Percentiles rank a stretch among this genome's conserved stretches.
Conservation (phyloP, 192 early-diverging fungal genomes). For the Coemansia furcata region DNA sequence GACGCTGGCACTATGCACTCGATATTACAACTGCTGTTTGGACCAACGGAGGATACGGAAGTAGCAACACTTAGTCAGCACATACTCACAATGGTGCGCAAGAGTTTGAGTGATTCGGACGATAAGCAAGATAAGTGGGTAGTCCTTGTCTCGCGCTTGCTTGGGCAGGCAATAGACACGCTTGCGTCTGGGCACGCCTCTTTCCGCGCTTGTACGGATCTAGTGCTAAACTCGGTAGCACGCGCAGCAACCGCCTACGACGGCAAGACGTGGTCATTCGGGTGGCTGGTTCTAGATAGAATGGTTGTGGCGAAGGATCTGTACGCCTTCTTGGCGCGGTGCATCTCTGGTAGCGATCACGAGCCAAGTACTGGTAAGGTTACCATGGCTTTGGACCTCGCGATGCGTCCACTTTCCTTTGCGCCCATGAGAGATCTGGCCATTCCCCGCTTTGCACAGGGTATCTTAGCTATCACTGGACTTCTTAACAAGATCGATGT, state of each 20-base stretch:
- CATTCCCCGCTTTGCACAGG: slow-evolving; percentile 21
- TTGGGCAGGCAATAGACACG: slow-evolving; percentile 17
- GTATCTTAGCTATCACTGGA: slow-evolving; percentile 38
- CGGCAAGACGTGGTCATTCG: background rate
- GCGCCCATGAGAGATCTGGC: slow-evolving; percentile 13
- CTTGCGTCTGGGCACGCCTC: background rate
- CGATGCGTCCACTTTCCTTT: slow-evolving; percentile 13
- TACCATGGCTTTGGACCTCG: background rate
- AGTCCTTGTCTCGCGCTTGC: slow-evolving; percentile 12
- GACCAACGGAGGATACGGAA: background rate
- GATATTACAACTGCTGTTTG: slow-evolving; percentile 29
- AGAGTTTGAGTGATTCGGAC: background rate
- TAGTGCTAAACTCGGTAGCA: slow-evolving; percentile 3
- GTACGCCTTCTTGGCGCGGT: slow-evolving; percentile 31
- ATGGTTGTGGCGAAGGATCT: slow-evolving; percentile 17
- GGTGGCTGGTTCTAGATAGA: slow-evolving; percentile 6
- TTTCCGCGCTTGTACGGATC: background rate
- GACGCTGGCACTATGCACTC: slow-evolving; percentile 15
- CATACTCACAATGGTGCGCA: background rate
- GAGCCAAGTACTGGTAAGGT: background rate
- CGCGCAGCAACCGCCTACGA: background rate
- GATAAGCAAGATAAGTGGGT: slow-evolving; percentile 17
- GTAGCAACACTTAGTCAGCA: background rate
- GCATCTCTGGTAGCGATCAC: slow-evolving; percentile 1
- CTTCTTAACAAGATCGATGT: slow-evolving; percentile 41